Evolutionary conservation across 2,329 filamentous ascomycete species (phyloP).

Genomic region (Arthrinium phaeospermum): DNA sequence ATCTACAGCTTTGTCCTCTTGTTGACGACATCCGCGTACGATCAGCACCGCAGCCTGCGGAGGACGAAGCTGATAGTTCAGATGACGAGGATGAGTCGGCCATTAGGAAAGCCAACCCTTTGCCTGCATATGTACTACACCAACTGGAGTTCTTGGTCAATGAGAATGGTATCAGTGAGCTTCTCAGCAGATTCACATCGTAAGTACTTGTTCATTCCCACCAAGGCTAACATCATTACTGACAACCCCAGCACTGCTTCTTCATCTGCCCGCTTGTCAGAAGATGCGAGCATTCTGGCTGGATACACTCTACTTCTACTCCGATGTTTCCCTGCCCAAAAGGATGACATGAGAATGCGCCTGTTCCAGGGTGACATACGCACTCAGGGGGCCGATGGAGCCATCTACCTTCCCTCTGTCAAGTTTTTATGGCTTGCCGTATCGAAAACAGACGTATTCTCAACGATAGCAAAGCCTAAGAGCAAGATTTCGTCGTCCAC

Average conservation of each 20-base stretch:
- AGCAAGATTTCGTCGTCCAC: slow-evolving; percentile 34
- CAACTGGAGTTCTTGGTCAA: slow-evolving; percentile 76
- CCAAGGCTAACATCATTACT: slow-evolving; percentile 19
- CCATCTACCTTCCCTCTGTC: slow-evolving; percentile 65
- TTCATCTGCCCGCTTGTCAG: slow-evolving; percentile 44
- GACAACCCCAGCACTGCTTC: slow-evolving; percentile 37
- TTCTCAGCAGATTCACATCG: slow-evolving; percentile 54
- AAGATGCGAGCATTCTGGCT: slow-evolving; percentile 76
- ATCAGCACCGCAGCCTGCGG: slow-evolving; percentile 23
- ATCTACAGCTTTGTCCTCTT: slow-evolving; percentile 58
- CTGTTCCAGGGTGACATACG: slow-evolving; percentile 78
- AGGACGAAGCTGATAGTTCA: slow-evolving; percentile 43
- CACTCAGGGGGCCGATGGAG: slow-evolving; percentile 39
- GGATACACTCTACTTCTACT: slow-evolving; percentile 87
- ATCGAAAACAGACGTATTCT: slow-evolving; percentile 49
- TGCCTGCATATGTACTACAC: slow-evolving; percentile 64
- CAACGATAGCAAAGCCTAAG: slow-evolving; percentile 38
- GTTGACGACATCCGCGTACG: slow-evolving; percentile 57
- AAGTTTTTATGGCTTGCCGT: slow-evolving; percentile 82
- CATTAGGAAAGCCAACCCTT: slow-evolving; percentile 35
- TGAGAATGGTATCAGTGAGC: slow-evolving; percentile 72
- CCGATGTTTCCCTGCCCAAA: slow-evolving; percentile 79
- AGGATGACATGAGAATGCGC: slow-evolving; percentile 94
- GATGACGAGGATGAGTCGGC: slow-evolving; percentile 47
- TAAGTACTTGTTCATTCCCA: slow-evolving; percentile 32